phyloP scores from a whole-genome alignment of 768 basidiomycete genomes.

The Boletellus ananas region DNA sequence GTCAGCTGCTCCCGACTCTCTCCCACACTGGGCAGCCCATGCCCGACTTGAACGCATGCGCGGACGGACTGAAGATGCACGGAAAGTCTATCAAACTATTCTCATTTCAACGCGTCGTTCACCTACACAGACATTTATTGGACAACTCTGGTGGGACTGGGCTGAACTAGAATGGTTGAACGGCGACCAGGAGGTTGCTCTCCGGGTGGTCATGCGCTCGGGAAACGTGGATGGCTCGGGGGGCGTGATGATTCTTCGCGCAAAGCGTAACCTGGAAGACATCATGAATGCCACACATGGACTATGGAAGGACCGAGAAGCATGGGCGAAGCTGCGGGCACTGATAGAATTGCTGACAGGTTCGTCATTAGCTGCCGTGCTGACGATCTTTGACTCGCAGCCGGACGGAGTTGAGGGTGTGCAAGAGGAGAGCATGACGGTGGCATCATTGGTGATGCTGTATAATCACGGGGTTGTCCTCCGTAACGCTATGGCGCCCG shows the following conservation, averaged over 20 bases:
- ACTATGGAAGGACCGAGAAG: conserved; percentile 55
- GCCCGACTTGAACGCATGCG: conserved; percentile 68
- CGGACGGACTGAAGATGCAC: conserved; percentile 60
- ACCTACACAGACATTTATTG: conserved; percentile 33
- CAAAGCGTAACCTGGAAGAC: conserved; percentile 62
- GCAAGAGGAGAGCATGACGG: conserved; percentile 48
- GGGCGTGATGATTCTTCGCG: conserved; percentile 56
- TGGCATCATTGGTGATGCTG: conserved; percentile 54
- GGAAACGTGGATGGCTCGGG: conserved; percentile 49
- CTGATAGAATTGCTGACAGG: conserved; percentile 60
- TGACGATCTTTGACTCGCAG: conserved; percentile 36
- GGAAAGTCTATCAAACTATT: conserved; percentile 73
- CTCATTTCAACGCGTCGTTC: conserved; percentile 45
- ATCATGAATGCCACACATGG: conserved; percentile 29
- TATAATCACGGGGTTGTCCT: conserved; percentile 56
- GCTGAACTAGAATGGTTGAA: conserved; percentile 80
- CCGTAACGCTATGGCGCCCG: conserved; percentile 55
- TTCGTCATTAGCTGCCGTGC: conserved; percentile 37
- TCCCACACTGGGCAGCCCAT: conserved; percentile 71
- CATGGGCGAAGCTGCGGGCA: conserved; percentile 63
- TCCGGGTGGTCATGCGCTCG: conserved; percentile 52
- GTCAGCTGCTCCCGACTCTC: conserved; percentile 50
- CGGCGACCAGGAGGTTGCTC: conserved; percentile 45
- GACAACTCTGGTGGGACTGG: conserved; percentile 77
- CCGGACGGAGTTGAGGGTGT: conserved; percentile 15